A percentile compares a stretch with the other conserved stretches of the same genome.
Evolutionary conservation across 768 basidiomycete genomes (phyloP).

Genomic region (Tulasnella sp.): DNA sequence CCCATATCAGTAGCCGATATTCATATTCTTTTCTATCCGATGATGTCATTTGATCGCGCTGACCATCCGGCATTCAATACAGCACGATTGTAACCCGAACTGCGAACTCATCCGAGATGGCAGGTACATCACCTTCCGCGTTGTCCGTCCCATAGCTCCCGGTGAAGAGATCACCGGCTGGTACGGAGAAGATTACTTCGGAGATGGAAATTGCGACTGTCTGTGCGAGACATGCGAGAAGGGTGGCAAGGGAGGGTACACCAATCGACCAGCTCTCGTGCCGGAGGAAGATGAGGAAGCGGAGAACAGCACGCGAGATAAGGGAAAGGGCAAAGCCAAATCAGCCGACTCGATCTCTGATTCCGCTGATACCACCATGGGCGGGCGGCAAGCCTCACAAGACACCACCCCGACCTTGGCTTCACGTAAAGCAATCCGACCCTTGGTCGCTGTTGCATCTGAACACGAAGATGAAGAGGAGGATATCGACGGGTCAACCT

Average conservation of each 20-base stretch:
- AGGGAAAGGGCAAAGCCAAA: conserved; percentile 32
- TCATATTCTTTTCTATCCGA: conserved; percentile 33
- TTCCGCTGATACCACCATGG: neutral
- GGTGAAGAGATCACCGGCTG: conserved; percentile 90
- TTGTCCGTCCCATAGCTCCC: conserved; percentile 71
- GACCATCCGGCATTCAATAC: conserved; percentile 25
- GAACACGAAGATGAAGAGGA: conserved; percentile 35
- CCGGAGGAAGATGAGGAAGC: conserved; percentile 10
- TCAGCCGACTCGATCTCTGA: neutral
- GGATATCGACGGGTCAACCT: conserved; percentile 10
- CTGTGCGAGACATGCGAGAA: conserved; percentile 87
- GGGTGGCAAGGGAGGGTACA: conserved; percentile 73
- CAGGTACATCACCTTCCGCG: conserved; percentile 85
- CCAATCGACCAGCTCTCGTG: conserved; percentile 37
- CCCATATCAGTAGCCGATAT: conserved; percentile 31
- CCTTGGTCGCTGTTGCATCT: conserved; percentile 21
- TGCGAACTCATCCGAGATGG: conserved; percentile 88
- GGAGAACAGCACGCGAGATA: neutral
- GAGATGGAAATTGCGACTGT: conserved; percentile 71
- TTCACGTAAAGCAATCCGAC: conserved; percentile 20
- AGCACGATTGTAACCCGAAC: conserved; percentile 89
- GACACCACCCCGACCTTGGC: conserved; percentile 8
- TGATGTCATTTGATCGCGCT: too few species aligned
- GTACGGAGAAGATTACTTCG: conserved; percentile 88
- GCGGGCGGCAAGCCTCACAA: neutral